Evolutionary conservation across 2,329 filamentous ascomycete genomes (phyloP), one percentile per base, ranked within the genome.

Genomic region (Verticillium zaregamsianum): DNA sequence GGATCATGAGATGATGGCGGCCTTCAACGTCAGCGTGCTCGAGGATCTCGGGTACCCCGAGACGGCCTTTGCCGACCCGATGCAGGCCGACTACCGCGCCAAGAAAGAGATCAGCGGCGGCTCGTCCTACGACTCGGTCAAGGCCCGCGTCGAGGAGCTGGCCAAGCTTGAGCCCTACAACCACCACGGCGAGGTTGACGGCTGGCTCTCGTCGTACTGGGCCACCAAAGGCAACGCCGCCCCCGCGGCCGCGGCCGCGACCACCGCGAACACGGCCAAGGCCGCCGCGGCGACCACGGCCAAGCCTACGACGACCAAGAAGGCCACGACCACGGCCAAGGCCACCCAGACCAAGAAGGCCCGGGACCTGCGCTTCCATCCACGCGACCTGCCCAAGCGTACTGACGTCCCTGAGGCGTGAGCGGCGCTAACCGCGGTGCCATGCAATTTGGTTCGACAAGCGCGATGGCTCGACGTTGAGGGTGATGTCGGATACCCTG

Each of bases 1-100:
- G 66, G 73, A 77, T 63, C 71, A 77, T 58, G 76, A 75, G 60
- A 79, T 79, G 76, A 78, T 78, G 76, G 76, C 74, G 1, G 75
- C 76, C 3, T 78, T 79, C 67, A 78, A 79, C 63, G 74, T 77
- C n/a, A 74, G 74, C 1, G 64, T 67, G 7, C 68, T 78, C 2
- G 39, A 65, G 5, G 69, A 75, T 64, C 70, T 77, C 35, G 75
- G 75, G 3, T 79, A 79, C 65, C 67, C 70, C 20, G 72, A 77
- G 68, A 75, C 72, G 20, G 66, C 68, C 59, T 77, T 73, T 66
- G 66, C 66, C 23, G 72, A 78, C 62, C 76, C 76, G 35, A 75
- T 77, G 71, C 73, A 77, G 58, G 37, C 57, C 7, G 67, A 72
- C 57, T 77, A 74, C 71, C 65, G 71, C 5, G 73, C 76, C 28